A percentile compares a stretch with the other conserved stretches of the same genome.
These are phyloP conservation scores for Cladophialophora chaetospira DNA, from an alignment of 2,329 filamentous ascomycete species.

Conservation along the genomic window DNA sequence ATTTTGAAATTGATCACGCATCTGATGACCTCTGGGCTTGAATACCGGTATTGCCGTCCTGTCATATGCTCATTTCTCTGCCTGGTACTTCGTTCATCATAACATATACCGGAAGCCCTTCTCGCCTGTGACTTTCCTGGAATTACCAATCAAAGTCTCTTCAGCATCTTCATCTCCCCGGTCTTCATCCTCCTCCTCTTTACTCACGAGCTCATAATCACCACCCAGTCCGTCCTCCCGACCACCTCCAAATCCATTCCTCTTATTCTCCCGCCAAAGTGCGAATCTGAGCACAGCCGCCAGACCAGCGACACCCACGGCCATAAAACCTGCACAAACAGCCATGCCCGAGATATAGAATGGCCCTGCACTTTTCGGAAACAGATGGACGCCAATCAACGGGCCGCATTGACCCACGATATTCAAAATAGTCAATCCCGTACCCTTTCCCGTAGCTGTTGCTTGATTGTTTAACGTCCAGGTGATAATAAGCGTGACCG, in stretches of 20 bases:
- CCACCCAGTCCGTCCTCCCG: constrained; percentile 37
- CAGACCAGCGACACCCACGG: constrained; percentile 56
- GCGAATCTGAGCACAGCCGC: constrained; percentile 58
- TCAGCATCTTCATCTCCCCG: constrained; percentile 39
- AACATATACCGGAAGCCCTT: constrained; percentile 28
- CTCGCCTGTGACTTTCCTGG: constrained; percentile 14
- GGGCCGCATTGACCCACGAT: constrained; percentile 79
- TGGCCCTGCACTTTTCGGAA: constrained; percentile 60
- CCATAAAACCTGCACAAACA: constrained; percentile 65
- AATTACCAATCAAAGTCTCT: constrained; percentile 47
- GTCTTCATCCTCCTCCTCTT: constrained; percentile 49
- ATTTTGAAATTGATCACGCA: no score
- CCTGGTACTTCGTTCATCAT: constrained; percentile 3
- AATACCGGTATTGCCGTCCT: no score
- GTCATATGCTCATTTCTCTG: no score
- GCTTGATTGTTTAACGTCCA: constrained; percentile 88
- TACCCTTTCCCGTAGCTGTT: constrained; percentile 68
- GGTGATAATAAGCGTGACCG: constrained; percentile 80
- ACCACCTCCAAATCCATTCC: constrained; percentile 35
- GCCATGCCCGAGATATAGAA: constrained; percentile 66
- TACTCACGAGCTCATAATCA: constrained; percentile 41
- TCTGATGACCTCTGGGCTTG: no score
- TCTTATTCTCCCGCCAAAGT: constrained; percentile 55
- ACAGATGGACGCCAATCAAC: constrained; percentile 66
- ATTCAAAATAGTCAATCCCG: constrained; percentile 78